Conservation (phyloP, 2,329 filamentous ascomycete genomes). For the Apiospora pterosperma region DNA sequence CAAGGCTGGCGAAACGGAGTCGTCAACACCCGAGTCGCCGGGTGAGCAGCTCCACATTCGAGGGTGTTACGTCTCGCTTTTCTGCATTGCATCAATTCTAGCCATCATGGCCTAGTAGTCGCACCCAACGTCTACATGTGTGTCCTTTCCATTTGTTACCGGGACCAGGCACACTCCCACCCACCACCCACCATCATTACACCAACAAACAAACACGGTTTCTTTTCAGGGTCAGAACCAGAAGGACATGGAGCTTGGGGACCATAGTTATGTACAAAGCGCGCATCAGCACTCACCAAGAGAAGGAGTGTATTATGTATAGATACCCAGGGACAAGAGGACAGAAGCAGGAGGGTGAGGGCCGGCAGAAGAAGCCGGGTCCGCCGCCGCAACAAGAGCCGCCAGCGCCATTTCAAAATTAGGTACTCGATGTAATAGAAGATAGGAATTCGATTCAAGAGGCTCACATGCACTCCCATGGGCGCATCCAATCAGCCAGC, state of each 20-base stretch:
- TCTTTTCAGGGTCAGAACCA: not conserved
- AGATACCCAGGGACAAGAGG: not conserved
- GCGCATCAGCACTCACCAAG: not conserved
- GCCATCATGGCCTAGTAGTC: not conserved
- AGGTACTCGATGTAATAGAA: constrained; percentile 6
- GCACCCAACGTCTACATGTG: not conserved
- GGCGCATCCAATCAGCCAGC: not conserved
- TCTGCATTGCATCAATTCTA: not conserved
- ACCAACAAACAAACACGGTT: not conserved
- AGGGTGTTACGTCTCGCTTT: not conserved
- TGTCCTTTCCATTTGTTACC: not conserved
- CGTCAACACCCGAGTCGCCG: not conserved
- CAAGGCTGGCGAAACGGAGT: not conserved
- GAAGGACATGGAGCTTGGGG: not conserved
- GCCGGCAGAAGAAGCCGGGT: not conserved
- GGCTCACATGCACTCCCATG: not conserved
- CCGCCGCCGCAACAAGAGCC: not conserved
- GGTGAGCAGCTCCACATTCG: not conserved
- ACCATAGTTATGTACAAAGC: not conserved
- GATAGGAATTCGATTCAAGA: constrained; percentile 2
- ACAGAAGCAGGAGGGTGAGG: not conserved
- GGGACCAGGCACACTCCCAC: not conserved
- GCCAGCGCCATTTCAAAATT: not conserved
- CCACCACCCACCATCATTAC: not conserved
- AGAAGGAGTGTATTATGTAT: not conserved